Conservation (phyloP, 345 rosid species). For the Salix viminalis region DNA sequence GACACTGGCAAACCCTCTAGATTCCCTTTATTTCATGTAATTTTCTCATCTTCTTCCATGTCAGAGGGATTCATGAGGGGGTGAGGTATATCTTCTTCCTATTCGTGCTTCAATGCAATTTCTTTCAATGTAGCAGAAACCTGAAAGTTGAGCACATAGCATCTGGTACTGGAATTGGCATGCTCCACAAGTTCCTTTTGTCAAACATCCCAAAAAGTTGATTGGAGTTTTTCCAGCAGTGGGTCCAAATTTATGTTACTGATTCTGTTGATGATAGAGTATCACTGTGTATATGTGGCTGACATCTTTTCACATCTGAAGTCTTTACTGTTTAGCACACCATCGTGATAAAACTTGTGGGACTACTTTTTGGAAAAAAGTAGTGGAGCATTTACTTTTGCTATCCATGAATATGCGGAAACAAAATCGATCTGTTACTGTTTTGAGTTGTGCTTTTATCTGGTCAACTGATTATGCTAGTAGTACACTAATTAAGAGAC, state of each 20-base stretch:
- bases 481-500: not conserved
- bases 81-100: not conserved
- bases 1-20: not conserved
- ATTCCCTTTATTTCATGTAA: conserved; percentile 7
- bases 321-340: not conserved
- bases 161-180: not conserved
- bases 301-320: not conserved
- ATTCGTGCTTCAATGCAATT: not conserved
- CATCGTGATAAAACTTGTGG: not conserved
- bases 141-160: not conserved
- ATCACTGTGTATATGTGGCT: not conserved
- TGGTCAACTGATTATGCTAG: not conserved
- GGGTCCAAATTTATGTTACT: not conserved
- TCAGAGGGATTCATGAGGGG: not conserved
- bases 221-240: not conserved
- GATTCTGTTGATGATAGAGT: not conserved
- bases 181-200: not conserved
- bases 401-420: not conserved
- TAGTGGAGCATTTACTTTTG: not conserved
- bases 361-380: not conserved
- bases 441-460: not conserved
- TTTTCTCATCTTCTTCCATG: not conserved
- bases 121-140: not conserved
- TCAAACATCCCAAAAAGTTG: not conserved
- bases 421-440: not conserved